Evolutionary conservation across 1,139 yeast genomes (phyloP), one percentile per base, ranked within the genome.

Genomic region (Saccharomyces pastorianus): DNA sequence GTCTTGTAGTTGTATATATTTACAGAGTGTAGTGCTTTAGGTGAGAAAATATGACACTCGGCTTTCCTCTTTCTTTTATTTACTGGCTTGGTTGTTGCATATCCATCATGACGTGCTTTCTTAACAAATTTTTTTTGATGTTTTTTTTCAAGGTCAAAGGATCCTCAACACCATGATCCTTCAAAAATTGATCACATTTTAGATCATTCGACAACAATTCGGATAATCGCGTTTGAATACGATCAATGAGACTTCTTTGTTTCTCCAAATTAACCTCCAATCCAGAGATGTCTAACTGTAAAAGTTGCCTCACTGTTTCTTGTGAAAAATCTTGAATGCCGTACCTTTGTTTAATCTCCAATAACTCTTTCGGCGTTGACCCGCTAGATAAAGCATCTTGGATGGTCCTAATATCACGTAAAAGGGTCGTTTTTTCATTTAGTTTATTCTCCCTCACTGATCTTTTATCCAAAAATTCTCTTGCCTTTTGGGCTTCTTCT

Each of bases 271-370:
- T 63, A 1, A 64, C 61, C 53, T 73, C 75, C 53, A 78, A 64
- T 11, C 68, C 59, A 55, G 72, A 70, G 49, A 81, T 60, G 53
- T 77, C 74, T 48, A 77, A 66, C 34, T 69, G 64, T 46, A 77
- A 60, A 52, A 65, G 65, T 60, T 50, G 72, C 66, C 59, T 75
- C 69, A 62, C 55, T 1, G 66, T 61, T 46, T 63, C 76, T 61
- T 76, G 79, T 38, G 90, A 88, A 83, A 89, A 84, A 55, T 82
- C 73, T 49, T 74, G 71, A 53, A 85, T 79, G 48, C 80, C 79
- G 66, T 85, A 82, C 60, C 76, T 73, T 49, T 70, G 64, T 63
- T 73, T 75, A 59, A 85, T 77, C 52, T 73, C 71, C 50, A 74
- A 68, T 57, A 83, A 75, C 59, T 81, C 80, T 31, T 66, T 66